Evolutionary conservation across 805 yeast genomes (phyloP).

Genomic region (Groenewaldozyma salmanticensis): DNA sequence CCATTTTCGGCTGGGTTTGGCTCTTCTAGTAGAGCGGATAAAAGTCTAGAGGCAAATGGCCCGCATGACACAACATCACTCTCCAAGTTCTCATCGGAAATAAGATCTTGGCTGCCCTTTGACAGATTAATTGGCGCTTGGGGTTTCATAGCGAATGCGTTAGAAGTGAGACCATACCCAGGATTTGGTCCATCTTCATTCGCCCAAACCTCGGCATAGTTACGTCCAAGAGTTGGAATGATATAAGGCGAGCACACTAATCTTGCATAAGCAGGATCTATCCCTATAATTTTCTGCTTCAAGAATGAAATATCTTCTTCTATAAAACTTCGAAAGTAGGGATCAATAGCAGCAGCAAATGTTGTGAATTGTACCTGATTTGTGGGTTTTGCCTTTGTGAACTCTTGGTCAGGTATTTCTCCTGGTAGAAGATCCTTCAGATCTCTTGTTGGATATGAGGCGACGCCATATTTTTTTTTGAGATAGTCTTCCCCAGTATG

Average conservation of each 20-base stretch:
- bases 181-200: conserved; percentile 61
- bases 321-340: conserved; percentile 63
- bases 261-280: conserved; percentile 17
- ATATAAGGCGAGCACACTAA: conserved; percentile 44
- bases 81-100: conserved; percentile 56
- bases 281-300: conserved; percentile 44
- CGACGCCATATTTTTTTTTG: conserved; percentile 73
- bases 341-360: conserved; percentile 75
- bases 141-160: neutral
- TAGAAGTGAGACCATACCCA: conserved; percentile 29
- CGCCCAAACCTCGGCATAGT: conserved; percentile 77
- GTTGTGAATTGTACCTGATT: conserved; percentile 91
- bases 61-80: conserved; percentile 79
- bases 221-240: conserved; percentile 78
- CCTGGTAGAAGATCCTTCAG: conserved; percentile 76
- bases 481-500: conserved; percentile 65
- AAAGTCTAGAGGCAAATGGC: conserved; percentile 73
- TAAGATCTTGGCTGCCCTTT: conserved; percentile 46
- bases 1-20: conserved; percentile 6
- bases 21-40: conserved; percentile 60
- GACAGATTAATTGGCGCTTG: conserved; percentile 29
- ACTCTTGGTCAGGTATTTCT: conserved; percentile 75
- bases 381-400: conserved; percentile 70
- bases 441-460: conserved; percentile 78
- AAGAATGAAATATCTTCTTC: conserved; percentile 78